Evolutionary conservation across 225 moss, liverwort and hornwort genomes (phyloP).

Genomic region (Thuidium tamariscinum): DNA sequence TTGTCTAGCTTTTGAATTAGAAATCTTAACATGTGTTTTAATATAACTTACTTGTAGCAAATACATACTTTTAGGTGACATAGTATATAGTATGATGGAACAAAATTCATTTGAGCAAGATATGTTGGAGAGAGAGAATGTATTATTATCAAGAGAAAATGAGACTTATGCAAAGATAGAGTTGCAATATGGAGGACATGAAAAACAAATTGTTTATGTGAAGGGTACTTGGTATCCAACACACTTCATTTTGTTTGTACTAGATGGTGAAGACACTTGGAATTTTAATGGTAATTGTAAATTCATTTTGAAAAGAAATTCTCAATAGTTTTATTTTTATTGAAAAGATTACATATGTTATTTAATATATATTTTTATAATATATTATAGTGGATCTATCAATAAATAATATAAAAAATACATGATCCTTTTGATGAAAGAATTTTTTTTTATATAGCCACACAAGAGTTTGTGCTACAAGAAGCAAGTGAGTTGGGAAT

Average conservation of each 20-base stretch:
- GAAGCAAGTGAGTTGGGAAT: background rate
- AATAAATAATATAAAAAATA: background rate
- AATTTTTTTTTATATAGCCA: background rate
- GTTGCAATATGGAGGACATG: background rate
- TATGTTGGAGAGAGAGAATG: background rate
- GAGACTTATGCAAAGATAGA: constrained; percentile 27
- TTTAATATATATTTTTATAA: rapidly evolving
- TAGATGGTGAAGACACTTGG: constrained; percentile 27
- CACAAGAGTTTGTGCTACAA: background rate
- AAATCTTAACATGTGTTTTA: background rate
- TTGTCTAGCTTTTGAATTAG: background rate
- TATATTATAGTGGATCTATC: rapidly evolving
- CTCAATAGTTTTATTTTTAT: no score
- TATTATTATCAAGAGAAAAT: background rate
- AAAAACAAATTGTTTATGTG: background rate
- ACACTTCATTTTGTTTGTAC: constrained; percentile 6
- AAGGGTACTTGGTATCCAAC: constrained; percentile 26
- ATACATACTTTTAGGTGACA: background rate
- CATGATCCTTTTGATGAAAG: background rate
- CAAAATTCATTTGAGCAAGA: background rate
- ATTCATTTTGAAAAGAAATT: background rate
- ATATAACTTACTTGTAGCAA: background rate
- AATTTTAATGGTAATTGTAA: background rate
- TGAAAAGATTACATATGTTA: no score
- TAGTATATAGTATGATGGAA: background rate